Base-by-base conservation (phyloP, 768 basidiomycete genomes). In the Suillus plorans region DNA sequence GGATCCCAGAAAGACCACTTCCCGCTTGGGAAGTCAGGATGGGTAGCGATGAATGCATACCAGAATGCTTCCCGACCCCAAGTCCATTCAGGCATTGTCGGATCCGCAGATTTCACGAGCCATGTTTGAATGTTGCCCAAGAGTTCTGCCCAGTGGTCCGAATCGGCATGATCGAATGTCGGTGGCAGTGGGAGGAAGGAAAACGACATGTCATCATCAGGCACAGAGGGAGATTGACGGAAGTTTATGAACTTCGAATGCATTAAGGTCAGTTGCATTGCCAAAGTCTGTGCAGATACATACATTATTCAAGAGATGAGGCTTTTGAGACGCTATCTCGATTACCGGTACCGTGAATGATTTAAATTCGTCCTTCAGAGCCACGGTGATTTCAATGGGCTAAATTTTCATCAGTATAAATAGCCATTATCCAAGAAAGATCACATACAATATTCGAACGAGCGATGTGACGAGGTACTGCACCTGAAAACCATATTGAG, bases 41-140 rank as follows among this genome's bases (percentile, higher is more conserved):
- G 13, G 28, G 61, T 34, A 10, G 44, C 28, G 4, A 34, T 9
- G 7, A 62, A 62, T 28, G 61, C 61, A 39, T 45, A 45, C 61
- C 61, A 62, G 47, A 62, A 62, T 4, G 20, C 45, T 9, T 50
- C 61, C 47, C 44, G 16, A 5, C 45, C 61, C 61, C 61, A 62
- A 49, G 49, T 20, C 61, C 60, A 60, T 42, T 60, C 41, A 18
- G 41, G 60, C 18, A 7, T 42, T 6, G 4, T 42, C 20, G 25
- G 20, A 37, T 37, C 41, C 9, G 9, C 60, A 1, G 18, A 42
- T n/a, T 25, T 45, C 34, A 62, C 3, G 20, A 62, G 49, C 61
- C 61, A 62, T 13, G 31, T 39, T 25, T 60, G 63, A 25, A 64
- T 60, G 22, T 44, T 59, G 37, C 25, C 22, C 31, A 28, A 56